Evolutionary conservation across 1,284 basidiomycete genomes (phyloP).

Genomic region (Phellopilus nigrolimitatus): DNA sequence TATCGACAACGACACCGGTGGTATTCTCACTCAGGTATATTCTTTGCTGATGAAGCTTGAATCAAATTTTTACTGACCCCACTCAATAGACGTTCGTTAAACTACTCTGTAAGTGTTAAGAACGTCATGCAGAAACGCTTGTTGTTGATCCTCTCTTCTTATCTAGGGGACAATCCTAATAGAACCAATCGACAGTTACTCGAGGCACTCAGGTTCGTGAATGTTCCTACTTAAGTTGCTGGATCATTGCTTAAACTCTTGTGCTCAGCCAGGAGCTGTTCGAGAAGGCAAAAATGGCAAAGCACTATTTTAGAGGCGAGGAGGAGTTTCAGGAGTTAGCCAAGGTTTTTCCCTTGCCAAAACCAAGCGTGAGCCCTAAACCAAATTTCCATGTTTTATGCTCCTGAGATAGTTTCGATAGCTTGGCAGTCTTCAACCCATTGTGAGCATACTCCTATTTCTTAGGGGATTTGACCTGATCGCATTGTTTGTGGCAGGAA

Average conservation of each 20-base stretch:
- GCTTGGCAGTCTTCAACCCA: slow-evolving; percentile 11
- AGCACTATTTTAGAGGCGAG: neutral
- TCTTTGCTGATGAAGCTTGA: neutral
- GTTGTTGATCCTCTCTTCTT: neutral
- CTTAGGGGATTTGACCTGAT: neutral
- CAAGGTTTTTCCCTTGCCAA: slow-evolving; percentile 11
- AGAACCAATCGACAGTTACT: slow-evolving; percentile 16
- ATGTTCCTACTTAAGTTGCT: neutral
- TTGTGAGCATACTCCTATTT: slow-evolving; percentile 1
- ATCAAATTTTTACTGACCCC: neutral
- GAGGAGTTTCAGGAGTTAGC: neutral
- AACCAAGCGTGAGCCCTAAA: slow-evolving; percentile 11
- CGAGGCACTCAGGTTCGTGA: slow-evolving; percentile 11
- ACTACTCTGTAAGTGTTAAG: slow-evolving; percentile 7
- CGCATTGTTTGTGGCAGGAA: slow-evolving; percentile 5
- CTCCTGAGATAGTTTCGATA: neutral
- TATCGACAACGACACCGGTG: slow-evolving; percentile 10
- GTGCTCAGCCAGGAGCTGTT: slow-evolving; percentile 5
- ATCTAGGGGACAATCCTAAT: slow-evolving; percentile 7
- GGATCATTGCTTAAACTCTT: neutral
- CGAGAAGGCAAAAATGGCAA: slow-evolving; percentile 9
- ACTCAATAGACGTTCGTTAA: slow-evolving; percentile 16
- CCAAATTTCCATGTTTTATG: neutral
- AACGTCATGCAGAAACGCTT: neutral
- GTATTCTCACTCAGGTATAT: slow-evolving; percentile 15